Evolutionary conservation across 257 asterid genomes (phyloP), one percentile per base, ranked within the genome.

Genomic region (Plantago major): DNA sequence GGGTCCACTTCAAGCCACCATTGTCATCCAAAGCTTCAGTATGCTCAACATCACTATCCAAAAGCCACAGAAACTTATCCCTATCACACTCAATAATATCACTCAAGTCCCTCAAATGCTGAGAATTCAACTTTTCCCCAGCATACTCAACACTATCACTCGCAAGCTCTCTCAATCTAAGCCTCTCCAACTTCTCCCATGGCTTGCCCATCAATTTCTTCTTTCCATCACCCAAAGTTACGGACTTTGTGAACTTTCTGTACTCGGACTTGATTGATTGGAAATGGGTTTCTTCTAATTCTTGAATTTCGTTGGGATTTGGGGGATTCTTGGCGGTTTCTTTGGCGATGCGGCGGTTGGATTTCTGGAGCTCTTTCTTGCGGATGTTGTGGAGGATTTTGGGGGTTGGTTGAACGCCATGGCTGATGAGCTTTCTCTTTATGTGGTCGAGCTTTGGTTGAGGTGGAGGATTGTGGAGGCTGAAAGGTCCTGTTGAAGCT

Each of bases 301-400:
- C 67, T 17, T 82, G 95, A 45, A 84, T 26, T 2, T 81, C 79
- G 37, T 85, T 70, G 59, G 79, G 77, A 16, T 78, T 82, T 9
- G 64, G 78, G 38, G 87, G 82, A 45, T 76, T 70, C 69, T 86
- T 84, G 70, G 88, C 61, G 62, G 76, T 56, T 53, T 67, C 77
- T 79, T 88, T 88, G 80, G 94, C 73, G 28, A 68, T 66, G 14
- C 90, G 90, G 77, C 99, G 95, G 73, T 89, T 82, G 84, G 58
- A 58, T 73, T 86, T 92, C 45, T 86, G 99, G 57, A 80, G 77
- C 63, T 89, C 80, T 68, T 92, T 92, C 61, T 84, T 89, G 81
- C 90, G 96, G 77, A 92, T 81, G 3, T 74, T 83, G 86, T 92
- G 97, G 63, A 89, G 73, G 63, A 86, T 84, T 79, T 76, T 89